These are phyloP conservation scores for Oidiodendron maius DNA, from an alignment of 495 filamentous ascomycete species.

Conservation along the genomic window DNA sequence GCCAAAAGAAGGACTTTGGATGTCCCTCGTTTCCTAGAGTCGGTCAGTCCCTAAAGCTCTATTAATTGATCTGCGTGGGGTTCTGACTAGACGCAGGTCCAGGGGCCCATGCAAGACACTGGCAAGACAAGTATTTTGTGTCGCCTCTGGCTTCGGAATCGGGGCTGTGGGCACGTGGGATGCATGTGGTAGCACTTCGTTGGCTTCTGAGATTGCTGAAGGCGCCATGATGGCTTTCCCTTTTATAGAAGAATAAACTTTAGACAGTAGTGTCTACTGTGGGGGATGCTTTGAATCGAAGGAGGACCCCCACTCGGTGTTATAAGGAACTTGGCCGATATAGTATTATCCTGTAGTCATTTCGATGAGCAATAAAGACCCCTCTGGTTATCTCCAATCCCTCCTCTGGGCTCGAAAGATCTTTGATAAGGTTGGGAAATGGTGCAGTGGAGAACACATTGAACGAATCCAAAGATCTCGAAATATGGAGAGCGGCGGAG, in stretches of 20 bases:
- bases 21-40: conserved; percentile 39
- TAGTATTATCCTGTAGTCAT: background rate
- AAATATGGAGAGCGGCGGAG: too few species aligned
- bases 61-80: conserved; percentile 19
- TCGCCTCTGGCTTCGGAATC: conserved; percentile 11
- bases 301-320: conserved; percentile 2
- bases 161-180: conserved; percentile 1
- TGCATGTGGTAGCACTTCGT: conserved; percentile 4
- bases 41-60: conserved; percentile 19
- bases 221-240: conserved; percentile 15
- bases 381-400: conserved; percentile 13
- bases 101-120: conserved; percentile 46
- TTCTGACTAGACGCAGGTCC: conserved; percentile 44
- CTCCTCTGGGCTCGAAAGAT: background rate
- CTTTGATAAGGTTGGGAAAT: conserved; percentile 10
- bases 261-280: conserved; percentile 7
- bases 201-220: conserved; percentile 11
- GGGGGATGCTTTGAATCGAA: too few species aligned
- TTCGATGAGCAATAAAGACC: conserved; percentile 3
- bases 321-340: conserved; percentile 1
- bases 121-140: conserved; percentile 21
- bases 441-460: background rate
- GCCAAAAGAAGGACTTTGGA: conserved; percentile 38
- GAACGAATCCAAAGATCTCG: too few species aligned
- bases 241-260: conserved; percentile 1